Conservation (phyloP, 23 red algal genomes). For the Gracilaria domingensis region DNA sequence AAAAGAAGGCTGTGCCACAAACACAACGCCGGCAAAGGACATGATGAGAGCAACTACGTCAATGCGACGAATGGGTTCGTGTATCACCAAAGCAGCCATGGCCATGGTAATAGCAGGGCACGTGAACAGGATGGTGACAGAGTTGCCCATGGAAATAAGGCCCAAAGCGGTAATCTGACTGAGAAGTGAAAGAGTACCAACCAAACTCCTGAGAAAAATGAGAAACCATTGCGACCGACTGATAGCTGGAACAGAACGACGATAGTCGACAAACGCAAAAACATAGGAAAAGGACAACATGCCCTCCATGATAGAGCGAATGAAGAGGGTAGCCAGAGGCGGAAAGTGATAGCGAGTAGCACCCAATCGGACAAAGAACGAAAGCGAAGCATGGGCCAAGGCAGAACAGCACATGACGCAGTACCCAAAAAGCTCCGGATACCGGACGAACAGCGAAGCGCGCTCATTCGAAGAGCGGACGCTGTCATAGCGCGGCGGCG, state of each 20-base stretch:
- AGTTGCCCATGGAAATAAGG: conserved; percentile 22
- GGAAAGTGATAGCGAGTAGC: not conserved
- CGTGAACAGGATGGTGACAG: conserved; percentile 34
- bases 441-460: no score
- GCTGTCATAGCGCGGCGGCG: no score
- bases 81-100: conserved; percentile 21
- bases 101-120: conserved; percentile 24
- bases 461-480: no score
- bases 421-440: conserved; percentile 11
- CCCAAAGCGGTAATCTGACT: conserved; percentile 15
- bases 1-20: conserved; percentile 34
- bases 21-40: conserved; percentile 1
- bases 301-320: conserved; percentile 20
- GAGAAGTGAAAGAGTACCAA: not conserved
- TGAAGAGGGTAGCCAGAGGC: not conserved
- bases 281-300: not conserved
- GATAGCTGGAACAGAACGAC: not conserved
- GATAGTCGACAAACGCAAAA: conserved; percentile 19
- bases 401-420: conserved; percentile 6
- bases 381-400: not conserved
- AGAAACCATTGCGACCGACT: not conserved
- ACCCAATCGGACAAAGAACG: conserved; percentile 2
- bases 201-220: not conserved
- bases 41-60: conserved; percentile 5
- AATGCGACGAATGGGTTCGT: not conserved